phyloP scores from a whole-genome alignment of 2,329 filamentous ascomycete genomes.

The Xylariomycetidae sp. region DNA sequence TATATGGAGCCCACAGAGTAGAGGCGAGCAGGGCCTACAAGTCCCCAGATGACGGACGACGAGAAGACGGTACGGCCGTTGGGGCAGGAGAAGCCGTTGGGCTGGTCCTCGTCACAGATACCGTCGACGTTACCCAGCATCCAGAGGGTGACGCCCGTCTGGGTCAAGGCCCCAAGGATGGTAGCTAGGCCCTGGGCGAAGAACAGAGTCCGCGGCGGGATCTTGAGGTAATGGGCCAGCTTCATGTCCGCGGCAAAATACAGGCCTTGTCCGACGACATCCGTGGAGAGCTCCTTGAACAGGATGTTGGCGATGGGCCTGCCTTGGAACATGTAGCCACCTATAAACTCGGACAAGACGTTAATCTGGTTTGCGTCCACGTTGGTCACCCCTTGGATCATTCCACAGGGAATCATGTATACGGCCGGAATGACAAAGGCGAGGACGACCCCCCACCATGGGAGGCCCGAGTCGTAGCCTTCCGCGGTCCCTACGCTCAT shows the following conservation, averaged over 20 bases:
- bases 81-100: constrained; percentile 42
- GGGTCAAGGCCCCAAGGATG: constrained; percentile 38
- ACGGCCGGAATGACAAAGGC: constrained; percentile 35
- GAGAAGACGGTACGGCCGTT: constrained; percentile 42
- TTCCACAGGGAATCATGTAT: constrained; percentile 37
- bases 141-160: constrained; percentile 31
- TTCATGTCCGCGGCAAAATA: constrained; percentile 45
- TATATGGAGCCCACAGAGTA: constrained; percentile 42
- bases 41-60: constrained; percentile 43
- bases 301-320: constrained; percentile 40
- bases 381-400: constrained; percentile 42
- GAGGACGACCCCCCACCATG: constrained; percentile 38
- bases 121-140: constrained; percentile 31
- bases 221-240: constrained; percentile 45
- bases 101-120: constrained; percentile 34
- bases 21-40: constrained; percentile 43
- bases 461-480: constrained; percentile 36
- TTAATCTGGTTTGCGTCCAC: constrained; percentile 45
- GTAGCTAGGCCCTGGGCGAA: constrained; percentile 41
- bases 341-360: constrained; percentile 41
- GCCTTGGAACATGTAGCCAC: constrained; percentile 40
- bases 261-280: constrained; percentile 36
- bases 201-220: constrained; percentile 41
- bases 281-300: constrained; percentile 36
- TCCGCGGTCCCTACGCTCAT: constrained; percentile 21